Evolutionary conservation across 139 green algal genomes (phyloP), one percentile per base, ranked within the genome.

Genomic region (Protoeuglena noctilucae): DNA sequence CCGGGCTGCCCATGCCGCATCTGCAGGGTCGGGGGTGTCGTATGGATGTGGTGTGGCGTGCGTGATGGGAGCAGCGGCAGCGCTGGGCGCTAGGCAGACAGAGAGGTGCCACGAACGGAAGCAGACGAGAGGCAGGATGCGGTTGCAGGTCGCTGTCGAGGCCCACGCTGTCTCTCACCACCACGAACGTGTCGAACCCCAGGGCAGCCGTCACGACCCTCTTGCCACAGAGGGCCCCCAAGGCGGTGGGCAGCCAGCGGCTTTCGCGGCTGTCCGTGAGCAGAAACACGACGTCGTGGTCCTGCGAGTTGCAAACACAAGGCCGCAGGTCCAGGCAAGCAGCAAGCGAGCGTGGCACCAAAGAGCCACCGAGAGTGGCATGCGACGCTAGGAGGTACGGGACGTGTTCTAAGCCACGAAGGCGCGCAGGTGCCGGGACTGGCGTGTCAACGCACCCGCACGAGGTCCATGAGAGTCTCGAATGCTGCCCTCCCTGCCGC

Each of bases 221-320:
- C 56, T 79, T 85, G 40, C 53, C 65, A 26, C 59, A 25, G 23
- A 53, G 72, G 28, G 79, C 82, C 25, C 61, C 73, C 45, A 95
- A 66, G 48, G 97, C 63, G 2, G 83, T 88, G 12, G 91, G 91
- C 65, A 97, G 78, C 71, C 87, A 91, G n/a, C 84, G 70, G 30
- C 65, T 78, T 73, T 98, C 91, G 0, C 91, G 72, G 0, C 85
- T 97, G 80, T 98, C 91, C 25, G 80, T 95, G 16, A 97, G 78
- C 54, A 97, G 65, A 70, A 95, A 96, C 14, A 94, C 73, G 2
- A 74, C 79, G 60, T 98, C 89, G 49, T 89, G 76, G 1, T 48
- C 27, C 1, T 52, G 19, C 7, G 96, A n/a, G n/a, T n/a, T n/a
- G n/a, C n/a, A n/a, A n/a, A n/a, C n/a, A 49, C 9, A 75, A 34